These are phyloP conservation scores for Blastobotrys elegans DNA, from an alignment of 1,139 yeast species.

Conservation along the genomic window DNA sequence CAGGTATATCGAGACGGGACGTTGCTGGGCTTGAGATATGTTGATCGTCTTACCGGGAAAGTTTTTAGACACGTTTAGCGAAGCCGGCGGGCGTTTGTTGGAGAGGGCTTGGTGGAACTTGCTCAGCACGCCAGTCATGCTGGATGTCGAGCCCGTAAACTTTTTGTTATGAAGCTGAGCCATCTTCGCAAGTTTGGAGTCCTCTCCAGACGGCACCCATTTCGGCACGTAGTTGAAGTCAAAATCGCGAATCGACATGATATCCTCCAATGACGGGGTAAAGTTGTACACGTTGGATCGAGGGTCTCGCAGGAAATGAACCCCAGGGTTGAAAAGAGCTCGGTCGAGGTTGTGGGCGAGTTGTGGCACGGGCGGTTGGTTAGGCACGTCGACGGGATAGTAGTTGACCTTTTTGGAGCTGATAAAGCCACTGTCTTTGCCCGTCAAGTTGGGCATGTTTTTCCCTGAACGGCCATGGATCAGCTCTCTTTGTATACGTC, in stretches of 20 bases:
- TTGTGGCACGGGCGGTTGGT: slow-evolving; percentile 37
- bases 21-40: slow-evolving; percentile 36
- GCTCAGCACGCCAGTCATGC: slow-evolving; percentile 70
- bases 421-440: neutral
- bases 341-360: slow-evolving; percentile 62
- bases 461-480: neutral
- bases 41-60: slow-evolving; percentile 34
- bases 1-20: slow-evolving; percentile 44
- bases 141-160: slow-evolving; percentile 79
- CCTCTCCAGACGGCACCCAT: slow-evolving; percentile 68
- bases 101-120: slow-evolving; percentile 71
- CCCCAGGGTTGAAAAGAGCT: slow-evolving; percentile 76
- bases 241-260: slow-evolving; percentile 65
- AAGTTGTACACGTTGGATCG: slow-evolving; percentile 71
- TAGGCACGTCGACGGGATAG: slow-evolving; percentile 21
- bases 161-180: slow-evolving; percentile 42
- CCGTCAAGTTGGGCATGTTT: neutral
- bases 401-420: slow-evolving; percentile 15
- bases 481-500: neutral
- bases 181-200: slow-evolving; percentile 45
- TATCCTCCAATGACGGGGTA: slow-evolving; percentile 52
- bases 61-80: slow-evolving; percentile 42
- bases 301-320: slow-evolving; percentile 73
- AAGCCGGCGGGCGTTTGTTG: slow-evolving; percentile 50
- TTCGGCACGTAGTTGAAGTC: slow-evolving; percentile 53